Evolutionary conservation across 352 stramenopile genomes (phyloP), one percentile per base, ranked within the genome.

Genomic region (Globisporangium orthogonon): DNA sequence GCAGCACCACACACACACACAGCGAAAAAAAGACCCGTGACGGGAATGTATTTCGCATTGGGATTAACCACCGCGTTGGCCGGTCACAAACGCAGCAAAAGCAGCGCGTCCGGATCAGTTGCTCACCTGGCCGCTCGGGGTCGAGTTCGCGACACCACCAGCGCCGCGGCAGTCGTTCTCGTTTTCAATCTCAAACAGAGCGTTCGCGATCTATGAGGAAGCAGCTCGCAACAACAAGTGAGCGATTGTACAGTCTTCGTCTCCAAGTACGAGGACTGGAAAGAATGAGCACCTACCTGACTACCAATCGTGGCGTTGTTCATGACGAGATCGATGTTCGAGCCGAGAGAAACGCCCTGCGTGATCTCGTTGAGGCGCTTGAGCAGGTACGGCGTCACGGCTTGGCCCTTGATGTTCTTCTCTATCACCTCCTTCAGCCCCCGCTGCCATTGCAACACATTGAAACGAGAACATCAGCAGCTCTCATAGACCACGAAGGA

Each of bases 261-360:
- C n/a, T 18, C 40, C 2, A 11, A 3, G 37, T 28, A 61, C 14
- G 28, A 13, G 17, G 54, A 11, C 67, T 46, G 30, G 37, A 7
- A 14, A 41, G 10, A 14, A 11, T 9, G 33, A 37, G 33, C 33
- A 9, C 49, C 17, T 60, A 98, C 96, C 66, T 98, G 79, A 29
- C 95, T 96, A 46, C 96, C 97, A 30, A 99, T 73, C 43, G 71
- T 74, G 13, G 96, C 97, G 72, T 99, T 99, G 70, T 97, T 94
- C 64, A 96, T 93, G 17, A 99, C 95, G 18, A 99, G 74, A 15
- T 95, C 84, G 50, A 99, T 98, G 76, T 99, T 99, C 31, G 94
- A 97, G 35, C 81, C 67, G 29, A 98, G 82, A 11, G 87, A 97
- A 13, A 65, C 71, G 39, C 96, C 96, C n/a, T 79, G 72, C 31